Percentiles rank a stretch among this genome's conserved stretches.
Evolutionary conservation across 1,284 basidiomycete genomes (phyloP).

Genomic region (Sanguinoderma infundibulare): DNA sequence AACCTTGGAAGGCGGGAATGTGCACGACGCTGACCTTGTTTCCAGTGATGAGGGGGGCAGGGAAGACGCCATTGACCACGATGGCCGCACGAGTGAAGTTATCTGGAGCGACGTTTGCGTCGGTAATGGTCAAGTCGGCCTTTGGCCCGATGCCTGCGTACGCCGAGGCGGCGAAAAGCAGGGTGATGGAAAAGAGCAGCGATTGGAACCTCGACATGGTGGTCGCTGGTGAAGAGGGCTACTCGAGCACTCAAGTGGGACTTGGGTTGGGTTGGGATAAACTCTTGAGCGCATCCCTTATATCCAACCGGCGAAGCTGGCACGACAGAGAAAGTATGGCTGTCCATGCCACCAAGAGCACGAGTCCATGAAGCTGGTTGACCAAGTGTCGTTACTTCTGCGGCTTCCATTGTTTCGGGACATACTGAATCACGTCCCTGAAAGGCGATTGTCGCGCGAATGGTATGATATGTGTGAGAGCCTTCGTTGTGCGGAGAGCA

Average conservation of each 20-base stretch:
- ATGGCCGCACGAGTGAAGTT: slow-evolving; percentile 27
- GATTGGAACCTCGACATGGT: slow-evolving; percentile 20
- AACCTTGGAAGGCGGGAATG: neutral
- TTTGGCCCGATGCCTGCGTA: slow-evolving; percentile 25
- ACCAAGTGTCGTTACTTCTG: slow-evolving; percentile 1
- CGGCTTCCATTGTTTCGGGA: slow-evolving; percentile 2
- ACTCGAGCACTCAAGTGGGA: slow-evolving; percentile 10
- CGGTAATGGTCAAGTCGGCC: slow-evolving; percentile 26
- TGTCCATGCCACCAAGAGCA: neutral
- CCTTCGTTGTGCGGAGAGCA: neutral
- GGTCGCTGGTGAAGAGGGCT: neutral
- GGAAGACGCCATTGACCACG: slow-evolving; percentile 30
- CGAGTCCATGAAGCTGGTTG: neutral
- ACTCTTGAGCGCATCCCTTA: slow-evolving; percentile 9
- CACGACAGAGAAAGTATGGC: neutral
- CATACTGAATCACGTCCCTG: slow-evolving; percentile 16
- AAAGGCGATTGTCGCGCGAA: slow-evolving; percentile 25
- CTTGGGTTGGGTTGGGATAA: slow-evolving; percentile 9
- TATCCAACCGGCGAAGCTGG: neutral
- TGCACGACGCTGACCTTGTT: slow-evolving; percentile 19
- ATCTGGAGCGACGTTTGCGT: slow-evolving; percentile 29
- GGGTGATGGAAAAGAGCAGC: slow-evolving; percentile 16
- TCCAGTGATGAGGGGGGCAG: slow-evolving; percentile 31
- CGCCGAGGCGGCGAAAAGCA: slow-evolving; percentile 12
- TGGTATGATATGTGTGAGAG: slow-evolving; percentile 15